Evolutionary conservation across 2,329 filamentous ascomycete genomes (phyloP), one percentile per base, ranked within the genome.

Genomic region (Sporothrix globosa): DNA sequence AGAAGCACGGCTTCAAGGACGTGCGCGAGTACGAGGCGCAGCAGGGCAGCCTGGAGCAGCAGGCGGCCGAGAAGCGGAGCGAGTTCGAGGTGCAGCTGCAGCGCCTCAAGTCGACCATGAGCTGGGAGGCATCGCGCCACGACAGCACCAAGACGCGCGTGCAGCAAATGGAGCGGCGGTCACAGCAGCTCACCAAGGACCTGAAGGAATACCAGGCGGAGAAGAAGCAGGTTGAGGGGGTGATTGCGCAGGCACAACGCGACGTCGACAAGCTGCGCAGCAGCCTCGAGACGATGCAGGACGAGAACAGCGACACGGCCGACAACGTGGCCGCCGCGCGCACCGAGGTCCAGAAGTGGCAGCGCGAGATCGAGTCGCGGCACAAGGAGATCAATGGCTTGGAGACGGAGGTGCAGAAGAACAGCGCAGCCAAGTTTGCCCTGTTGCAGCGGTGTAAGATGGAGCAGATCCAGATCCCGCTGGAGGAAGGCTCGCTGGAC

Each of bases 1-100:
- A 89, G 75, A 88, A 92, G 69, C 88, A 97, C 24, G 93, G 94
- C 0, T 98, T 97, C 78, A 85, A 88, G 71, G 91, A 96, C 76
- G 96, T 99, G 74, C 92, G 95, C 71, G 92, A 93, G 71, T 99
- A 98, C 76, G 93, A 98, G 78, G 91, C 91, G 34, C 94, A 96
- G 75, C 96, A 98, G 80, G 95, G 96, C 65, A 93, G 91, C 54
- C 83, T 97, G 65, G 94, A 98, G 79, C 92, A 97, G 78, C 93
- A 98, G 78, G 92, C 92, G 58, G 90, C 90, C 0, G 90, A 96
- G 80, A 94, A 94, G 83, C 92, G 92, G 73, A 89, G 92, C 68
- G 90, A 94, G 74, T 98, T 97, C 76, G 91, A 91, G 70, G 89
- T 91, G 4, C 96, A 99, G 78, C 91, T 90, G 77, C 89, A 92